Conservation (phyloP, 176 grass and related monocot species). For the Oryza nivara region DNA sequence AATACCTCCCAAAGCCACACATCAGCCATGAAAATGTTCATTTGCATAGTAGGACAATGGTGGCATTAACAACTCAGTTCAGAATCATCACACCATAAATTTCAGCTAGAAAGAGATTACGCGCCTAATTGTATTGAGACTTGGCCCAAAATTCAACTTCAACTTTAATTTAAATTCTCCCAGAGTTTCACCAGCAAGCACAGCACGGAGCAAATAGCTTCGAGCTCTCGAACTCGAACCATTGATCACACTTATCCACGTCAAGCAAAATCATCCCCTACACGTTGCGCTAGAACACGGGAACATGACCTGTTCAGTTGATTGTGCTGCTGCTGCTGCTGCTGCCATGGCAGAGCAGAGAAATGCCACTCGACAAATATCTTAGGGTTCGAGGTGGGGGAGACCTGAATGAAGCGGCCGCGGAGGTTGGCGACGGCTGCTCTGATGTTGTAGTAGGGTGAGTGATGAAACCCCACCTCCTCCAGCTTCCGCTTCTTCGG, state of each 20-base stretch:
- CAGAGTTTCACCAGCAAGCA: slow-evolving; percentile 11
- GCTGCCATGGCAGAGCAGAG: background rate
- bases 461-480: slow-evolving; percentile 47
- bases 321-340: background rate
- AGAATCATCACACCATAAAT: background rate
- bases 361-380: background rate
- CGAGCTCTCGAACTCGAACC: background rate
- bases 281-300: background rate
- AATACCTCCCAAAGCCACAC: background rate
- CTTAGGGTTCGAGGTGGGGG: slow-evolving; percentile 35
- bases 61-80: background rate
- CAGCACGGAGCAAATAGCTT: background rate
- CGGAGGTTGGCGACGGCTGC: slow-evolving; percentile 44
- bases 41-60: background rate
- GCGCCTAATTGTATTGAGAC: background rate
- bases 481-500: slow-evolving; percentile 38
- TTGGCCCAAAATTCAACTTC: background rate
- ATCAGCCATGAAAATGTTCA: background rate
- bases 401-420: slow-evolving; percentile 53
- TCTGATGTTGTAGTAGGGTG: slow-evolving; percentile 55
- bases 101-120: background rate
- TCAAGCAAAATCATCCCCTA: slow-evolving; percentile 7
- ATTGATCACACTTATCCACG: background rate
- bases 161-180: background rate
- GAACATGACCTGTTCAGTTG: background rate